A percentile compares a stretch with the other conserved stretches of the same genome.
Conservation (phyloP, 768 basidiomycete genomes). For the Kwoniella sp. region DNA sequence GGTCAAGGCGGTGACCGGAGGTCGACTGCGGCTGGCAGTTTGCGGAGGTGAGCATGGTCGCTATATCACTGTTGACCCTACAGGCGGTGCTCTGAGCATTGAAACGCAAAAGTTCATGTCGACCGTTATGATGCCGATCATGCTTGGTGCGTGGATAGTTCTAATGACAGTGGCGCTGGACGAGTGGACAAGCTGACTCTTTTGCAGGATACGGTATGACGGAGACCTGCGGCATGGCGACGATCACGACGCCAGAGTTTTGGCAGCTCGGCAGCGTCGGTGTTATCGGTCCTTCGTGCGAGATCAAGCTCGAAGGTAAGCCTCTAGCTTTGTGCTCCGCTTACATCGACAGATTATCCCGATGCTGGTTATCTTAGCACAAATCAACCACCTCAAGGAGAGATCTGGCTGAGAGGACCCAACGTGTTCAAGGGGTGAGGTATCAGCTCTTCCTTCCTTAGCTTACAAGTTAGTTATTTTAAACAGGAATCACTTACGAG, state of each 20-base stretch:
- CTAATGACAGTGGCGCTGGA: not conserved
- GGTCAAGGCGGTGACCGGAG: constrained; percentile 47
- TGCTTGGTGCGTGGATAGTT: constrained; percentile 48
- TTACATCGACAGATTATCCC: constrained; percentile 31
- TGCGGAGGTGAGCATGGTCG: constrained; percentile 32
- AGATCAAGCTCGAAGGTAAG: constrained; percentile 42
- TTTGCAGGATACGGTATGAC: constrained; percentile 38
- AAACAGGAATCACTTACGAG: constrained; percentile 38
- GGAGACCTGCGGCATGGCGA: constrained; percentile 47
- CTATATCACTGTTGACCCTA: not conserved
- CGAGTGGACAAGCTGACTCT: not conserved
- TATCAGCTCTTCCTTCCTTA: not conserved
- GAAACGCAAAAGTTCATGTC: constrained; percentile 47
- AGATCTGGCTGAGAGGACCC: constrained; percentile 45
- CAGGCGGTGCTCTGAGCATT: constrained; percentile 28
- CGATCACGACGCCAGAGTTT: constrained; percentile 35
- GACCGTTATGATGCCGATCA: constrained; percentile 39
- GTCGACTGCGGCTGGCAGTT: constrained; percentile 42
- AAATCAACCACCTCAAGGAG: constrained; percentile 46
- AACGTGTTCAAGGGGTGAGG: constrained; percentile 44
- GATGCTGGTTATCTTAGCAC: constrained; percentile 45
- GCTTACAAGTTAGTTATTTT: constrained; percentile 32
- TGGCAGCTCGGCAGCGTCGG: constrained; percentile 36
- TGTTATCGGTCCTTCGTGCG: constrained; percentile 44
- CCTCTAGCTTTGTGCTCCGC: not conserved